Evolutionary conservation across 2,329 filamentous ascomycete species (phyloP).

Genomic region (Colletotrichum trifolii): DNA sequence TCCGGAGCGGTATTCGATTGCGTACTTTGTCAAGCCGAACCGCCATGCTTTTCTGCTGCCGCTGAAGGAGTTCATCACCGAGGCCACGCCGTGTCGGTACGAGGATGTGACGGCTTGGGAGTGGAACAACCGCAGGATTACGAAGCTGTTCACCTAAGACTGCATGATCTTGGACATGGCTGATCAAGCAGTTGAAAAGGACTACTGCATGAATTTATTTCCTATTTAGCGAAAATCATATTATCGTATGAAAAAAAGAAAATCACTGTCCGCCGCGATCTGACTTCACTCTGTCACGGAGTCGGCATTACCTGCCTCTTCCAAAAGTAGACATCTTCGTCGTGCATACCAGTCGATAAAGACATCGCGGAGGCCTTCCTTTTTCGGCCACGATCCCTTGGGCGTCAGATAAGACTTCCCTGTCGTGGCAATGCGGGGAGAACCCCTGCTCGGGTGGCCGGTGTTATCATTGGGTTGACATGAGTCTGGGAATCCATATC

Average conservation of each 20-base stretch:
- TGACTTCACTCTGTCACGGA: no score
- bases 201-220: no score
- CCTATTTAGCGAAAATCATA: no score
- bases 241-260: no score
- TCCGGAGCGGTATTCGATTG: constrained; percentile 42
- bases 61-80: constrained; percentile 44
- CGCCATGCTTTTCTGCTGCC: constrained; percentile 44
- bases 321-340: no score
- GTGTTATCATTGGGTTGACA: no score
- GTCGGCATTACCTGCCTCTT: no score
- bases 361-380: neutral
- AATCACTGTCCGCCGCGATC: no score
- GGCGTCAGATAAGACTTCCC: neutral
- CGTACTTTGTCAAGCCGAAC: constrained; percentile 47
- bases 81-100: constrained; percentile 41
- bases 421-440: neutral
- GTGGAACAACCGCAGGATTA: constrained; percentile 43
- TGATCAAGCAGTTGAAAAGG: neutral
- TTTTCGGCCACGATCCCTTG: neutral
- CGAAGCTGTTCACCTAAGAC: constrained; percentile 35
- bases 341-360: no score
- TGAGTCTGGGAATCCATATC: no score
- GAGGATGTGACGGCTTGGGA: constrained; percentile 48
- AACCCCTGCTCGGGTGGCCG: no score
- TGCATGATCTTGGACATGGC: neutral